A percentile compares a stretch with the other conserved stretches of the same genome.
These are phyloP conservation scores for Xerocomellus dryophilus DNA, from an alignment of 768 basidiomycete genomes.

Conservation along the genomic window DNA sequence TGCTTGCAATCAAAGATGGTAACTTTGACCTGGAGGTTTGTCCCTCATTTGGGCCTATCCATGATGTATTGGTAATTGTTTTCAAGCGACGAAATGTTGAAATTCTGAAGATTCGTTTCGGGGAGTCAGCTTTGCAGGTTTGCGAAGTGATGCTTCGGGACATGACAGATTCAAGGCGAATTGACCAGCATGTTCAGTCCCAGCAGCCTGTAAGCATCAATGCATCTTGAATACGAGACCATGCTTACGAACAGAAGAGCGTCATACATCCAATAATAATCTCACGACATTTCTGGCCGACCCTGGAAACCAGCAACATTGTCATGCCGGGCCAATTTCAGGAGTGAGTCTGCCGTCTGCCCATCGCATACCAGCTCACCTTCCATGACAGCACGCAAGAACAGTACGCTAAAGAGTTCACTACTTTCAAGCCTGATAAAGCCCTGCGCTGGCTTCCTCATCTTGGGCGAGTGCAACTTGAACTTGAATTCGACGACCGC, in stretches of 20 bases:
- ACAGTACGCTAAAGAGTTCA: constrained; percentile 72
- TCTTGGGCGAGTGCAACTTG: constrained; percentile 78
- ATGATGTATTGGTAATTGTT: constrained; percentile 2
- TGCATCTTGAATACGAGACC: background rate
- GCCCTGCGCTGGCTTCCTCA: constrained; percentile 85
- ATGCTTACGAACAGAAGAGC: constrained; percentile 41
- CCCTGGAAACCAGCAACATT: constrained; percentile 68
- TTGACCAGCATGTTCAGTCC: constrained; percentile 83
- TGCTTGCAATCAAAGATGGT: constrained; percentile 78
- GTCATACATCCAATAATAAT: constrained; percentile 86
- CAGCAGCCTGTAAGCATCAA: constrained; percentile 54
- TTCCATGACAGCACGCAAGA: constrained; percentile 57
- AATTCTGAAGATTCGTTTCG: constrained; percentile 93
- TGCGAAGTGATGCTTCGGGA: constrained; percentile 99
- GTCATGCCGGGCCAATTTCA: constrained; percentile 84
- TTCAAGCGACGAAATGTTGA: constrained; percentile 85
- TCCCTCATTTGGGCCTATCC: background rate
- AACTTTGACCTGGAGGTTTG: constrained; percentile 66
- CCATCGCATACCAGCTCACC: background rate
- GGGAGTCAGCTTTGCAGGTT: constrained; percentile 86
- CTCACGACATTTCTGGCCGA: constrained; percentile 94
- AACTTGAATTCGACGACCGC: constrained; percentile 81
- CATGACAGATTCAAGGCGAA: constrained; percentile 90
- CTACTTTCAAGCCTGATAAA: constrained; percentile 90
- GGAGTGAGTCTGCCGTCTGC: constrained; percentile 44